These are phyloP conservation scores for Ophiostoma novo-ulmi DNA, from an alignment of 2,329 filamentous ascomycete genomes.

Conservation along the genomic window DNA sequence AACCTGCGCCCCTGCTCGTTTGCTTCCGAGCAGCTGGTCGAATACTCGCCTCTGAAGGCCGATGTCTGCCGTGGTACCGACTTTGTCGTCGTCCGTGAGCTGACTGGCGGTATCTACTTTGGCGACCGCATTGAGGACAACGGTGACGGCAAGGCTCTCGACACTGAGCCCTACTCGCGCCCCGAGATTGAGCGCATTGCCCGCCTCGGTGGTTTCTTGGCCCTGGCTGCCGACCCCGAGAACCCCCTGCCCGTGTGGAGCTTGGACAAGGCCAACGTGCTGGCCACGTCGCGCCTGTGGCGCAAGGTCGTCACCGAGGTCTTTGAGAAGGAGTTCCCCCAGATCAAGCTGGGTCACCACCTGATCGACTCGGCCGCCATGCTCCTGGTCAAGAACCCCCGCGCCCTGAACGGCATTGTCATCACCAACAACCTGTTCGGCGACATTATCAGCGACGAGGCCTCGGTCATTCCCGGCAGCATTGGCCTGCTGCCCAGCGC, in stretches of 20 bases:
- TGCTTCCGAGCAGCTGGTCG: constrained; percentile 77
- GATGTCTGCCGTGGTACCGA: constrained; percentile 80
- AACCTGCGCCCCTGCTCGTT: constrained; percentile 97
- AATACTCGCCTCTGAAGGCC: constrained; percentile 80
- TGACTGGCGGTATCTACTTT: constrained; percentile 94
- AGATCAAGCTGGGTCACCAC: constrained; percentile 78
- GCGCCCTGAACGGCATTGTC: constrained; percentile 80
- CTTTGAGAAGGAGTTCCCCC: constrained; percentile 83
- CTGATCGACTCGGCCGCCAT: constrained; percentile 96
- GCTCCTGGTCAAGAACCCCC: constrained; percentile 93
- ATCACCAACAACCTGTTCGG: constrained; percentile 93
- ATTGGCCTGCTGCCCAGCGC: constrained; percentile 85
- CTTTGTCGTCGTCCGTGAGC: constrained; percentile 86
- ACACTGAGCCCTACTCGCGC: constrained; percentile 82
- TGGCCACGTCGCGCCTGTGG: constrained; percentile 87
- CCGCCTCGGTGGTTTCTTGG: constrained; percentile 73
- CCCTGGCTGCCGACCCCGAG: constrained; percentile 63
- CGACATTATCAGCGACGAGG: constrained; percentile 94
- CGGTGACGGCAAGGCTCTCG: constrained; percentile 67
- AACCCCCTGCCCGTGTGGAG: constrained; percentile 70
- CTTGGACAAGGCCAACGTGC: constrained; percentile 93
- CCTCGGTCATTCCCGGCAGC: constrained; percentile 86
- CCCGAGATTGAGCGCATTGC: constrained; percentile 84
- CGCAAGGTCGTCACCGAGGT: constrained; percentile 78
- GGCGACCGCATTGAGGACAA: constrained; percentile 78